Evolutionary conservation across 257 asterid species (phyloP).

Genomic region (Plantago elongata): DNA sequence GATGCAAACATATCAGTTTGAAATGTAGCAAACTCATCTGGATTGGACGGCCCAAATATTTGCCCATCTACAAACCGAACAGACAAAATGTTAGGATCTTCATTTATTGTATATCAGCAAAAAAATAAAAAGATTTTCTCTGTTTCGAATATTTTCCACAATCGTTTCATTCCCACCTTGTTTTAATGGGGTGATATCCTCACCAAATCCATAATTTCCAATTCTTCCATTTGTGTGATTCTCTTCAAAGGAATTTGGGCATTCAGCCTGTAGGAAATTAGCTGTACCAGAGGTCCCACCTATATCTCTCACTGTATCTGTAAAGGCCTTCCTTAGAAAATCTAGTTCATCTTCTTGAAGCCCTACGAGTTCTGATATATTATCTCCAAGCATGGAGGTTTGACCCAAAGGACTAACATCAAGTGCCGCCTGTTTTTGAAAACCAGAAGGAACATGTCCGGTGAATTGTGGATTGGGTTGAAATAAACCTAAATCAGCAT

Average conservation of each 20-base stretch:
- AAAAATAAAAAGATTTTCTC: slow-evolving; percentile 20
- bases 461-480: slow-evolving; percentile 44
- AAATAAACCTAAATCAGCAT: slow-evolving; percentile 51
- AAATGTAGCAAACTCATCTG: slow-evolving; percentile 39
- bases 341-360: slow-evolving; percentile 66
- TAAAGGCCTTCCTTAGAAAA: slow-evolving; percentile 60
- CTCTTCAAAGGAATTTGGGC: slow-evolving; percentile 35
- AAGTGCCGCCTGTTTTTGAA: slow-evolving; percentile 35
- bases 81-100: slow-evolving; percentile 33
- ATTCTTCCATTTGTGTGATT: slow-evolving; percentile 27
- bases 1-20: slow-evolving; percentile 36
- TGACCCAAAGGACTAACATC: slow-evolving; percentile 41
- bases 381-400: slow-evolving; percentile 36
- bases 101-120: slow-evolving; percentile 28
- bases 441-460: slow-evolving; percentile 40
- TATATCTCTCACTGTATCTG: slow-evolving; percentile 43
- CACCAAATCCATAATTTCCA: slow-evolving; percentile 45
- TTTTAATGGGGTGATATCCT: slow-evolving; percentile 33
- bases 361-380: slow-evolving; percentile 40
- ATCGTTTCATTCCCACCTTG: slow-evolving; percentile 36
- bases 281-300: slow-evolving; percentile 27
- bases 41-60: slow-evolving; percentile 32
- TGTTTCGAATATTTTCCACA: slow-evolving; percentile 29
- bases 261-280: slow-evolving; percentile 32
- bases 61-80: slow-evolving; percentile 41